These are phyloP conservation scores for Nothopassalora personata DNA, from an alignment of 2,329 filamentous ascomycete genomes.

Conservation along the genomic window DNA sequence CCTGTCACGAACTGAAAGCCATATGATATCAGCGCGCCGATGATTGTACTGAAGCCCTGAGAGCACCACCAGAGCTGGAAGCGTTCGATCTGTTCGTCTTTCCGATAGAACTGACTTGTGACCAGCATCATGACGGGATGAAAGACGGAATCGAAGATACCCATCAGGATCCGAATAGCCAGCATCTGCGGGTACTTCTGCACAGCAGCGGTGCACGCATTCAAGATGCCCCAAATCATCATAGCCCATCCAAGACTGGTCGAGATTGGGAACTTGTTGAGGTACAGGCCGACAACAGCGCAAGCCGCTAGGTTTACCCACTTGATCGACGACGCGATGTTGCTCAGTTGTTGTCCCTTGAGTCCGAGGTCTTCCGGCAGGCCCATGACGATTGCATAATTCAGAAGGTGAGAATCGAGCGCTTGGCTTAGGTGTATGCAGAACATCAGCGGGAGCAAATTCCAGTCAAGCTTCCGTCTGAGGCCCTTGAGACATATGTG, in stretches of 20 bases:
- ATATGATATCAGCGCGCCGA: constrained; percentile 53
- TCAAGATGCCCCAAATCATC: constrained; percentile 12
- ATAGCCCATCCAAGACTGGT: constrained; percentile 13
- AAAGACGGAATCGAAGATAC: constrained; percentile 11
- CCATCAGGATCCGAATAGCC: constrained; percentile 15
- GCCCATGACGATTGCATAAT: constrained; percentile 64
- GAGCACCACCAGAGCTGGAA: constrained; percentile 60
- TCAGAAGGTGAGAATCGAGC: constrained; percentile 53
- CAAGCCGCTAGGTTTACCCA: constrained; percentile 15
- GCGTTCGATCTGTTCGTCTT: constrained; percentile 56
- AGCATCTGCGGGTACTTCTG: constrained; percentile 22
- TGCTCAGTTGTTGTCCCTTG: constrained; percentile 18
- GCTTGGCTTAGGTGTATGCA: constrained; percentile 10
- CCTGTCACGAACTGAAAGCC: constrained; percentile 46
- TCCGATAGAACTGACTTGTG: constrained; percentile 24
- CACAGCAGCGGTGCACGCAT: constrained; percentile 13
- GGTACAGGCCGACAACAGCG: constrained; percentile 9
- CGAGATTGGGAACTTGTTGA: constrained; percentile 41
- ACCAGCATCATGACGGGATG: constrained; percentile 16
- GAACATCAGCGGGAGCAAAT: constrained; percentile 15
- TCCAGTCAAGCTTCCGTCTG: constrained; percentile 16
- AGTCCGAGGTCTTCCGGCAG: constrained; percentile 17
- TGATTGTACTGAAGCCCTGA: constrained; percentile 52
- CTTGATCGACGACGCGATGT: constrained; percentile 16
- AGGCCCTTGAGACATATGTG: constrained; percentile 7